Evolutionary conservation across 2,329 filamentous ascomycete genomes (phyloP), one percentile per base, ranked within the genome.

Genomic region (Alternaria atra): DNA sequence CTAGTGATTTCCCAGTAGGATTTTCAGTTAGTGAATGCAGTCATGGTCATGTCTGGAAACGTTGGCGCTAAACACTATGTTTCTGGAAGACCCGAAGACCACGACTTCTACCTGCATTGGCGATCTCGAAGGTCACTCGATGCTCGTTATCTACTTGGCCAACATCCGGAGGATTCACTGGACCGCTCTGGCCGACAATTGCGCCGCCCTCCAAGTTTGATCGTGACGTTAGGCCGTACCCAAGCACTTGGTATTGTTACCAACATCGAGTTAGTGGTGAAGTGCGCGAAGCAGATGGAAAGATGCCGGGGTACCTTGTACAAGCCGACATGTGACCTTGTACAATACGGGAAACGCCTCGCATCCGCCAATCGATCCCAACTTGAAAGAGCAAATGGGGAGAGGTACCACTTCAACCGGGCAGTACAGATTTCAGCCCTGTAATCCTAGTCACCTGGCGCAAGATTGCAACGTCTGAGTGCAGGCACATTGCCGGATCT

Each of bases 71-170:
- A 44, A 44, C 20, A 56, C 30, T 20, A 39, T 20, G 30, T 17
- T 50, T 52, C 55, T 57, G 20, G 55, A 23, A 53, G 8, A 23
- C 25, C n/a, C 30, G 23, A 20, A 40, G 30, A 47, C 35, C 27
- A 39, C 5, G 44, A 46, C 30, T 35, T 43, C 10, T 30, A 27
- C 15, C 29, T 32, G 37, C 52, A 51, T 56, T 42, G 57, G 51
- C 29, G 32, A 54, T 54, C 40, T 23, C 8, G 5, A 46, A 8
- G 30, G 32, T 27, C 37, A 15, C 23, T 37, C 30, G 20, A 17
- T 47, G n/a, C 17, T 27, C 42, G 42, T 60, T 55, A 55, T 60
- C 57, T 55, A 46, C 52, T 55, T 60, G 52, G 57, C 52, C 29
- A 35, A 50, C n/a, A 55, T 3, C 17, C 20, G 17, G 35, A 44